Evolutionary conservation across 495 filamentous ascomycete species (phyloP).

Genomic region (Umbilicaria muhlenbergii): DNA sequence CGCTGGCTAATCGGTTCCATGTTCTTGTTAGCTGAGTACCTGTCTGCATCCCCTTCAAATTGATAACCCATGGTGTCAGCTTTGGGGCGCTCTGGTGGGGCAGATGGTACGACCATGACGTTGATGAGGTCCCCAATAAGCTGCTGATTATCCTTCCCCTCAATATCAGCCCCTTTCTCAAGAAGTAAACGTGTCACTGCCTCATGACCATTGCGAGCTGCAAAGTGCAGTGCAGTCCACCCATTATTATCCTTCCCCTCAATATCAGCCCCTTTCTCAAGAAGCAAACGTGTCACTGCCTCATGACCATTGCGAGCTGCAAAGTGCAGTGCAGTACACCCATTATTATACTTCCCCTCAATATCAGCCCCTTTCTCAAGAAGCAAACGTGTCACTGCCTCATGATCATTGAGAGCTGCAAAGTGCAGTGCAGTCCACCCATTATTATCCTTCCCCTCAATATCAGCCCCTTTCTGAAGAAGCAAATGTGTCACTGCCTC

Average conservation of each 20-base stretch:
- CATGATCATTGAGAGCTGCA: not conserved
- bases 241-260: not conserved
- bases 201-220: not conserved
- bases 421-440: not conserved
- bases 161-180: conserved; percentile 1
- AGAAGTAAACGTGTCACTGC: not conserved
- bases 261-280: not conserved
- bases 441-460: not conserved
- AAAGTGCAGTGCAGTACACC: too few relatives aligned
- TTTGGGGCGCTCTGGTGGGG: too few relatives aligned
- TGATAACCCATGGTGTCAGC: too few relatives aligned
- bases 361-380: not conserved
- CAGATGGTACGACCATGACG: too few relatives aligned
- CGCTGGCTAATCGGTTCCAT: too few relatives aligned
- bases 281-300: too few relatives aligned
- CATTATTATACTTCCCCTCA: not conserved
- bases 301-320: too few relatives aligned
- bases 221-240: not conserved
- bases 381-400: not conserved
- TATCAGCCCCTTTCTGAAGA: conserved; percentile 1
- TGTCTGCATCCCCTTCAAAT: too few relatives aligned
- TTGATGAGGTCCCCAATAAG: too few relatives aligned
- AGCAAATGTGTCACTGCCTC: not conserved
- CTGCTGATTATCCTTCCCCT: not conserved
- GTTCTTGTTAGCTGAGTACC: too few relatives aligned